Percentiles rank a stretch among this genome's conserved stretches.
Evolutionary conservation across 495 filamentous ascomycete genomes (phyloP).

Genomic region (Podospora sp.): DNA sequence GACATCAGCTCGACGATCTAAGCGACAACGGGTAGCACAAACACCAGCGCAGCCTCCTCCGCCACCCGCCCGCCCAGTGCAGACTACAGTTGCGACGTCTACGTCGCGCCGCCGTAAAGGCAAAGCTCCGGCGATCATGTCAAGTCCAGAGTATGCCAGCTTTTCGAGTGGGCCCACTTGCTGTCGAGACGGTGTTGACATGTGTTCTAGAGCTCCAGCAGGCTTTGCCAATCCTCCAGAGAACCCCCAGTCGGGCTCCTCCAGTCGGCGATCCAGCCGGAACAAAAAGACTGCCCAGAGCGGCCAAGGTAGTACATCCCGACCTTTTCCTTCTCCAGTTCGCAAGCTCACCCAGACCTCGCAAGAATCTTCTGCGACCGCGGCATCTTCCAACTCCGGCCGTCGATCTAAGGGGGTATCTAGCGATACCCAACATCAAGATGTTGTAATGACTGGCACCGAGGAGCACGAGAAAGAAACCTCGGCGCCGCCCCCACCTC

Average conservation of each 20-base stretch:
- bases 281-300: slow-evolving; percentile 59
- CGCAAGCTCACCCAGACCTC: slow-evolving; percentile 25
- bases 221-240: slow-evolving; percentile 36
- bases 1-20: slow-evolving; percentile 53
- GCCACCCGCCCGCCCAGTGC: slow-evolving; percentile 27
- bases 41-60: slow-evolving; percentile 27
- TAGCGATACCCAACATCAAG: slow-evolving; percentile 55
- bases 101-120: slow-evolving; percentile 61
- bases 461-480: slow-evolving; percentile 65
- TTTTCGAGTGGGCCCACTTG: not conserved
- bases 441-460: slow-evolving; percentile 57
- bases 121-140: slow-evolving; percentile 72
- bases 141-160: slow-evolving; percentile 71
- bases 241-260: slow-evolving; percentile 50
- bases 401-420: slow-evolving; percentile 57
- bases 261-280: slow-evolving; percentile 69
- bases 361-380: slow-evolving; percentile 22
- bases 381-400: slow-evolving; percentile 41
- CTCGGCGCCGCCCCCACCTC: slow-evolving; percentile 40
- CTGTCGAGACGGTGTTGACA: slow-evolving; percentile 20
- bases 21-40: slow-evolving; percentile 52
- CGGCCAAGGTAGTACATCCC: slow-evolving; percentile 32
- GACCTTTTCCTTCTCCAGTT: slow-evolving; percentile 2
- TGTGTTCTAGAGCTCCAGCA: slow-evolving; percentile 36
- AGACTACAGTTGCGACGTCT: slow-evolving; percentile 39